Percentiles rank a stretch among this genome's conserved stretches.
These are phyloP conservation scores for Rhizopogon vesiculosus DNA, from an alignment of 768 basidiomycete species.

Conservation along the genomic window DNA sequence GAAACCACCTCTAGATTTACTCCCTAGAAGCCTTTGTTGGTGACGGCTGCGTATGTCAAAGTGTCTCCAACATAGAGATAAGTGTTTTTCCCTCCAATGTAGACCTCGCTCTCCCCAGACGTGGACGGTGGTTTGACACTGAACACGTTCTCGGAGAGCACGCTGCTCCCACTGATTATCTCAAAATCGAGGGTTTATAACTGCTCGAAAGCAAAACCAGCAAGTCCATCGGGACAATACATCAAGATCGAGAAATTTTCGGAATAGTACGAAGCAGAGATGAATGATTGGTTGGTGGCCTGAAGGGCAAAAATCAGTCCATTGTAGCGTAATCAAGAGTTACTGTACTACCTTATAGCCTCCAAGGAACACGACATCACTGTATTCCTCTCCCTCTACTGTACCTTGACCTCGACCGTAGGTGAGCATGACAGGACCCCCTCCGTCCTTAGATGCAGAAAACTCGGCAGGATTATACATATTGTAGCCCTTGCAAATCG, in stretches of 20 bases:
- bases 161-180: slow-evolving; percentile 35
- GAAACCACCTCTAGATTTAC: slow-evolving; percentile 26
- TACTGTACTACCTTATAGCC: slow-evolving; percentile 26
- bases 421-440: slow-evolving; percentile 22
- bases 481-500: slow-evolving; percentile 26
- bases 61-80: slow-evolving; percentile 37
- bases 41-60: slow-evolving; percentile 34
- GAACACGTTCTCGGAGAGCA: slow-evolving; percentile 34
- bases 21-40: slow-evolving; percentile 32
- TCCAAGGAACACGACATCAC: slow-evolving; percentile 38
- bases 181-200: slow-evolving; percentile 39
- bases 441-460: slow-evolving; percentile 25
- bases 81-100: slow-evolving; percentile 49
- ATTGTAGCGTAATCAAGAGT: background rate
- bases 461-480: slow-evolving; percentile 25
- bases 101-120: slow-evolving; percentile 41
- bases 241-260: slow-evolving; percentile 13
- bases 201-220: slow-evolving; percentile 38
- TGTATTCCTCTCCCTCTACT: slow-evolving; percentile 35
- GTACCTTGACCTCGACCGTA: slow-evolving; percentile 40
- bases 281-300: slow-evolving; percentile 37
- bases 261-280: slow-evolving; percentile 38
- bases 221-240: slow-evolving; percentile 30
- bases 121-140: slow-evolving; percentile 42
- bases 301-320: slow-evolving; percentile 5